These are phyloP conservation scores for Cadophora sp. DNA, from an alignment of 2,329 filamentous ascomycete genomes.

Conservation along the genomic window DNA sequence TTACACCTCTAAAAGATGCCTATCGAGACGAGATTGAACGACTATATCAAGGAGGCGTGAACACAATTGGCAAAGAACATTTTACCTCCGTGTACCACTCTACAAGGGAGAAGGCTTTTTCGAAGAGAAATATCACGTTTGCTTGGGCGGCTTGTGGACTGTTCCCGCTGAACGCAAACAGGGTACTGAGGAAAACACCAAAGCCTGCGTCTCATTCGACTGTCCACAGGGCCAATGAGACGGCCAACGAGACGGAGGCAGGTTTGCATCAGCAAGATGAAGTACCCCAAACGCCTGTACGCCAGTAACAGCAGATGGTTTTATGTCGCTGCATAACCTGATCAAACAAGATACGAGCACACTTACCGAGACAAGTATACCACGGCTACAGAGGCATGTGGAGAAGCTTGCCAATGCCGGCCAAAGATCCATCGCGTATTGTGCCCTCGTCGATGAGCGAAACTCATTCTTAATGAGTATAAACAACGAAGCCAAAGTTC, in stretches of 20 bases:
- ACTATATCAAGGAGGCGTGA: constrained; percentile 35
- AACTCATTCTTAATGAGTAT: constrained; percentile 35
- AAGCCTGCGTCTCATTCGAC: constrained; percentile 18
- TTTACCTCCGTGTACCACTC: constrained; percentile 36
- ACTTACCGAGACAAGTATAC: constrained; percentile 32
- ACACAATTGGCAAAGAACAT: constrained; percentile 37
- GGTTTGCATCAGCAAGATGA: constrained; percentile 27
- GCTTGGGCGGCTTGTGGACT: constrained; percentile 37
- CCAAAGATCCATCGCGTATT: constrained; percentile 37
- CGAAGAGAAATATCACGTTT: constrained; percentile 43
- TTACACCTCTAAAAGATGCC: constrained; percentile 37
- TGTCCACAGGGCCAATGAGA: constrained; percentile 17
- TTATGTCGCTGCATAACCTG: constrained; percentile 33
- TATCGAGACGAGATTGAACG: constrained; percentile 39
- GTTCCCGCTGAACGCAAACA: constrained; percentile 29
- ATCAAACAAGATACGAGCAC: constrained; percentile 38
- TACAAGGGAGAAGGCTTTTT: constrained; percentile 31
- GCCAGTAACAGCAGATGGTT: constrained; percentile 30
- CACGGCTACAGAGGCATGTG: constrained; percentile 37
- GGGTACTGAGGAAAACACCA: constrained; percentile 26
- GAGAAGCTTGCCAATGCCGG: constrained; percentile 40
- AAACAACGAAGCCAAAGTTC: constrained; percentile 34
- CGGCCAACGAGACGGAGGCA: too few relatives aligned
- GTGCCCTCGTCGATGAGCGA: constrained; percentile 43
- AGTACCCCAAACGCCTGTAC: constrained; percentile 30